Conservation (phyloP, 352 stramenopile genomes). For the Phytophthora fragariae region DNA sequence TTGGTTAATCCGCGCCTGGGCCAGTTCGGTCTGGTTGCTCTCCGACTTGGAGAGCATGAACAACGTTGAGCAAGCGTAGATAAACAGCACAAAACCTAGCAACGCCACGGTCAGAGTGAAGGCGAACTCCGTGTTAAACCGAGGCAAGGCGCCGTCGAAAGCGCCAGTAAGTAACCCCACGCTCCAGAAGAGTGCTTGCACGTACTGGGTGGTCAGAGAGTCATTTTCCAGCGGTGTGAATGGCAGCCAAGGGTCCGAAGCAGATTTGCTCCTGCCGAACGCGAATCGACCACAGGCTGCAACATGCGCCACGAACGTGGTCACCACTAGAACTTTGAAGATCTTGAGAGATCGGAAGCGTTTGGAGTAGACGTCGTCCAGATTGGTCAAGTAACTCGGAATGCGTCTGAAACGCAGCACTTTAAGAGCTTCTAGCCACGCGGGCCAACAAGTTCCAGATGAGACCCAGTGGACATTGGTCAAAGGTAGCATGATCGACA, state of each 20-base stretch:
- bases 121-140: constrained; percentile 42
- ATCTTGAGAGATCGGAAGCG: constrained; percentile 61
- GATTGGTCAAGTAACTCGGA: constrained; percentile 50
- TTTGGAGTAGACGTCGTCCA: constrained; percentile 66
- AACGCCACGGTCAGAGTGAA: constrained; percentile 63
- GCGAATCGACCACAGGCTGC: constrained; percentile 55
- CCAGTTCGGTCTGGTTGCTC: constrained; percentile 45
- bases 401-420: constrained; percentile 54
- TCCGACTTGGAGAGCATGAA: constrained; percentile 82
- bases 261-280: constrained; percentile 35
- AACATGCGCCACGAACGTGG: constrained; percentile 53
- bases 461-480: not conserved
- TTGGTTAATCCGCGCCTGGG: constrained; percentile 70
- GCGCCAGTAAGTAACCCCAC: constrained; percentile 65
- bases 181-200: constrained; percentile 56
- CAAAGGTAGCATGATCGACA: constrained; percentile 41
- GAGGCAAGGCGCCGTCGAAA: constrained; percentile 59
- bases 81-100: constrained; percentile 64
- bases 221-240: constrained; percentile 12
- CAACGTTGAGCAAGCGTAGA: constrained; percentile 67
- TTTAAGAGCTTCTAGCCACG: constrained; percentile 66
- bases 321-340: constrained; percentile 52
- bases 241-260: constrained; percentile 34
- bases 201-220: constrained; percentile 37
- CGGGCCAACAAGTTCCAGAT: constrained; percentile 13